Evolutionary conservation across 495 filamentous ascomycete species (phyloP).

Genomic region (Hypoxylon rickii): DNA sequence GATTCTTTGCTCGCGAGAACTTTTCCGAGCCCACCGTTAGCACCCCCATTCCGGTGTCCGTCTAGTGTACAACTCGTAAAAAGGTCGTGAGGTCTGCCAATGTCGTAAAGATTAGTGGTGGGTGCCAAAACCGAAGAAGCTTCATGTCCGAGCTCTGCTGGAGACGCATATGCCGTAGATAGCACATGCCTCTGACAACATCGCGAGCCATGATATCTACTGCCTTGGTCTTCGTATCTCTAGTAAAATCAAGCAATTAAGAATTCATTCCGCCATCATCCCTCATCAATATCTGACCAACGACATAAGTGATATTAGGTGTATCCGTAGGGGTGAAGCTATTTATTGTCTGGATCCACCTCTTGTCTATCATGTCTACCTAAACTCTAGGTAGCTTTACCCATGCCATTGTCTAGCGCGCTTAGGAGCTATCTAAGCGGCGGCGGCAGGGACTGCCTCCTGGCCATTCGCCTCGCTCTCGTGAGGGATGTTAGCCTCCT

Average conservation of each 20-base stretch:
- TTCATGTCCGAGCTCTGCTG: slow-evolving; percentile 21
- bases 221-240: slow-evolving; percentile 35
- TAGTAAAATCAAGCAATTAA: slow-evolving; percentile 35
- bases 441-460: slow-evolving; percentile 41
- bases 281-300: no score
- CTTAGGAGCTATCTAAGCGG: slow-evolving; percentile 29
- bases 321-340: no score
- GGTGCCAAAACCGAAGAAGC: slow-evolving; percentile 20
- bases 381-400: no score
- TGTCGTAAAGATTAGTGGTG: no score
- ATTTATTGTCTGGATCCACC: no score
- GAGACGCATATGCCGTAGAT: slow-evolving; percentile 29
- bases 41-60: slow-evolving; percentile 33
- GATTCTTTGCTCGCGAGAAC: slow-evolving; percentile 40
- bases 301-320: no score
- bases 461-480: slow-evolving; percentile 56
- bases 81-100: slow-evolving; percentile 36
- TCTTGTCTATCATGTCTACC: no score
- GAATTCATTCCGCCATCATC: slow-evolving; percentile 14
- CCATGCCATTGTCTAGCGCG: no score
- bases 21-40: slow-evolving; percentile 40
- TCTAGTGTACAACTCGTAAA: slow-evolving; percentile 44
- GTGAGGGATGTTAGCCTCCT: slow-evolving; percentile 61
- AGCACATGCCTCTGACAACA: slow-evolving; percentile 23
- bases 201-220: slow-evolving; percentile 26